Conservation (phyloP, 1,284 basidiomycete genomes). For the Moesziomyces sp. region DNA sequence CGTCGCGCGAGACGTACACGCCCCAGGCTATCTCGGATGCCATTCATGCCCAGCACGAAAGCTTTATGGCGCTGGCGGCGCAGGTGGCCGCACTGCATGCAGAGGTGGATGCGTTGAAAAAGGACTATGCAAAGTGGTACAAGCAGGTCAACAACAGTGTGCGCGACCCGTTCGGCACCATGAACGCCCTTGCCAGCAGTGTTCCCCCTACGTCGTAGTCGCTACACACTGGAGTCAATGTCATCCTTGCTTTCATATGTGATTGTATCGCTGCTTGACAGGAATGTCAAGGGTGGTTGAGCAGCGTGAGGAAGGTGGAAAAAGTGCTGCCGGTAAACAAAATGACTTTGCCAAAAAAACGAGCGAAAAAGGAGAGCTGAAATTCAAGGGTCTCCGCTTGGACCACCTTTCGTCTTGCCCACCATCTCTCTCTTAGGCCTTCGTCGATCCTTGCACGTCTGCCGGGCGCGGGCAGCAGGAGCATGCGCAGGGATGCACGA, state of each 20-base stretch:
- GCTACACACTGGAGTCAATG: neutral
- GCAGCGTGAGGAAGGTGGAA: too few relatives aligned
- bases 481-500: conserved; percentile 56
- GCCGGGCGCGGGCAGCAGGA: too few relatives aligned
- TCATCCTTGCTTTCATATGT: neutral
- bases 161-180: conserved; percentile 60
- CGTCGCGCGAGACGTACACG: conserved; percentile 51
- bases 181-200: conserved; percentile 34
- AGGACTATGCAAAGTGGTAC: conserved; percentile 65
- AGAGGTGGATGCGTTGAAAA: conserved; percentile 63
- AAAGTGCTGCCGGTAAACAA: too few relatives aligned
- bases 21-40: conserved; percentile 61
- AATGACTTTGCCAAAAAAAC: too few relatives aligned
- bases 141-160: conserved; percentile 56
- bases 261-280: too few relatives aligned
- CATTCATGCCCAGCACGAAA: conserved; percentile 61
- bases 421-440: conserved; percentile 3
- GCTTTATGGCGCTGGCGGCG: conserved; percentile 64
- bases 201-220: conserved; percentile 21
- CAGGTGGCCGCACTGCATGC: conserved; percentile 61
- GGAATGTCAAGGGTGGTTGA: too few relatives aligned
- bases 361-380: too few relatives aligned
- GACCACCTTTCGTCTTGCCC: conserved; percentile 5
- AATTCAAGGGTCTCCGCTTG: neutral
- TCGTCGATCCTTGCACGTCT: too few relatives aligned